Evolutionary conservation across 1,139 yeast genomes (phyloP).

Genomic region (Pichia sp.): DNA sequence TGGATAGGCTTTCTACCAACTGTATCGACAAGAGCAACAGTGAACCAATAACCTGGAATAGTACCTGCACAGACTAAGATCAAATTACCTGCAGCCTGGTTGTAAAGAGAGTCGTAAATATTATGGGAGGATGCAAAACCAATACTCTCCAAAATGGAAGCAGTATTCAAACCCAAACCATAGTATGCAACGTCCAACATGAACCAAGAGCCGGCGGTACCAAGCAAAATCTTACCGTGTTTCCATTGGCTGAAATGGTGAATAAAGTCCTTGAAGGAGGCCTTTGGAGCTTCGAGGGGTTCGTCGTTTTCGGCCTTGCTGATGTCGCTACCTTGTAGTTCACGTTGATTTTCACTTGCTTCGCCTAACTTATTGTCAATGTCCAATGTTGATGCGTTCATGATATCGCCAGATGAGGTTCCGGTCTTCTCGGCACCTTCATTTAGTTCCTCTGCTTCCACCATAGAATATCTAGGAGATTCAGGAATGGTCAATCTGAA

Average conservation of each 20-base stretch:
- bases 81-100: slow-evolving; percentile 82
- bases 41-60: slow-evolving; percentile 83
- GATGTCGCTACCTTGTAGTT: slow-evolving; percentile 5
- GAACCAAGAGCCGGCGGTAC: slow-evolving; percentile 98
- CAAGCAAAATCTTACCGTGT: slow-evolving; percentile 75
- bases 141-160: slow-evolving; percentile 76
- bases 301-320: slow-evolving; percentile 25
- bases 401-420: no score
- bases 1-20: slow-evolving; percentile 83
- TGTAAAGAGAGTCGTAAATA: slow-evolving; percentile 58
- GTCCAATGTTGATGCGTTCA: slow-evolving; percentile 32
- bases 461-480: slow-evolving; percentile 83
- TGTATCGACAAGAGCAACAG: slow-evolving; percentile 70
- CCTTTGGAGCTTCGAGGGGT: slow-evolving; percentile 42
- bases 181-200: slow-evolving; percentile 93
- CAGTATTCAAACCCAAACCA: slow-evolving; percentile 77
- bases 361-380: slow-evolving; percentile 29
- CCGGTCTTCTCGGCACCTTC: slow-evolving; percentile 52
- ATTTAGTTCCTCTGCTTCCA: slow-evolving; percentile 52
- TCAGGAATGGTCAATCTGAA: slow-evolving; percentile 91
- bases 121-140: slow-evolving; percentile 64
- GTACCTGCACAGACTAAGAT: slow-evolving; percentile 89
- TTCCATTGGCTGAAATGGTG: slow-evolving; percentile 81
- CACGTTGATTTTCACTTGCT: slow-evolving; percentile 15
- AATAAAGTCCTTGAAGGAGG: slow-evolving; percentile 53